Base-by-base conservation (phyloP, 768 basidiomycete genomes). In the Rhodotorula babjevae region DNA sequence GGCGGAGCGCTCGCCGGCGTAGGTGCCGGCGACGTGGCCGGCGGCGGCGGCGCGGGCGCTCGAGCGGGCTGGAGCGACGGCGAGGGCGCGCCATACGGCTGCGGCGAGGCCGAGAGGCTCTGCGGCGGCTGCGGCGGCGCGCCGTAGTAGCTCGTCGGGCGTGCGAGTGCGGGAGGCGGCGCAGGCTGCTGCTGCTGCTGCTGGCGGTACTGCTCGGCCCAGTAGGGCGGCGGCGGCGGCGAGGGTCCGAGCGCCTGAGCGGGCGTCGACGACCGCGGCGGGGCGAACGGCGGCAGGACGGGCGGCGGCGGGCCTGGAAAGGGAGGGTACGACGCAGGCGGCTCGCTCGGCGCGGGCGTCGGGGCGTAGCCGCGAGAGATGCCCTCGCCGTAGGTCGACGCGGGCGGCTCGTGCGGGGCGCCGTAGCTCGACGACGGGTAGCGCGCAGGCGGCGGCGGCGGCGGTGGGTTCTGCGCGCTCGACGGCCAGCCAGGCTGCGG, bases 281-380 rank as follows among this genome's bases (percentile, higher is more conserved):
- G 46, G 16, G 50, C 50, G 12, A 6, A 62, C n/a, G 47, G 3
- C 8, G 23, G 63, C 23, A 5, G 40, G 52, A 42, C 23, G 11
- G 42, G 63, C n/a, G 60, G 65, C 31, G 65, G 65, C 25, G 65
- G 65, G 4, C 65, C 65, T 0, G 65, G 56, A 16, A 58, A 59
- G 5, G 65, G 65, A 11, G 65, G 65, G 60, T 23, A 47, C 10
- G 23, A 10, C 29, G 33, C 11, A 5, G 25, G 14, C 2, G 44
- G n/a, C n/a, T 61, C 59, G 42, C 59, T 44, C 59, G 59, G 59
- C 25, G 40, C n/a, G 10, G 40, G 42, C 4, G 15, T 60, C 25
- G 59, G 33, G 18, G 57, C 57, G 23, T 58, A 58, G 3, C 33
- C 57, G 21, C 33, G 59, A 7, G 42, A 5, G 14, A 44, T n/a